Percentiles rank a stretch among this genome's conserved stretches.
These are phyloP conservation scores for Rhodotorula paludigena DNA, from an alignment of 768 basidiomycete genomes.

Conservation along the genomic window DNA sequence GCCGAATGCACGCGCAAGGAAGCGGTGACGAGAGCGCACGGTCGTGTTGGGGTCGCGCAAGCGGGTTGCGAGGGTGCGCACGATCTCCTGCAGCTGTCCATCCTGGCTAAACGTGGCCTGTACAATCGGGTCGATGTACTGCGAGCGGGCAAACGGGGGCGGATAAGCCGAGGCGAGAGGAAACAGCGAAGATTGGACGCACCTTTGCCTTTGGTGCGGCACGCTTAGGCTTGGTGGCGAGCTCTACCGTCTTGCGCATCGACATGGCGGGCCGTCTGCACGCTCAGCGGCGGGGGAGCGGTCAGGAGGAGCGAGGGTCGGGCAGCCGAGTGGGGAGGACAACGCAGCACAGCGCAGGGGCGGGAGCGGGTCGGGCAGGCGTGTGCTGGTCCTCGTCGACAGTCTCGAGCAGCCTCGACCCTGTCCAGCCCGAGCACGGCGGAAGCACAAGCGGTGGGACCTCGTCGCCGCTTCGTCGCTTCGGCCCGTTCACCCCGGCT, in stretches of 20 bases:
- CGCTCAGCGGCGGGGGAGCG: background rate
- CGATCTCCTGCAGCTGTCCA: conserved; percentile 86
- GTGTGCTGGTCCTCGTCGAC: too few relatives aligned
- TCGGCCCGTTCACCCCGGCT: too few relatives aligned
- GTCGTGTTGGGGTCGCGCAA: conserved; percentile 87
- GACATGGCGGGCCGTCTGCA: conserved; percentile 1
- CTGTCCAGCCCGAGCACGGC: too few relatives aligned
- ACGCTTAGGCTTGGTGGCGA: conserved; percentile 95
- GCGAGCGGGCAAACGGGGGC: conserved; percentile 11
- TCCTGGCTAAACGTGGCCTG: conserved; percentile 96
- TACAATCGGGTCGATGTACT: conserved; percentile 96
- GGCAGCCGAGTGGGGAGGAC: background rate
- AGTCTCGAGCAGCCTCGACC: too few relatives aligned
- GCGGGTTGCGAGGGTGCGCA: conserved; percentile 75
- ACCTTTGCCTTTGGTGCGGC: conserved; percentile 95
- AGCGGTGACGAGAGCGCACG: conserved; percentile 53
- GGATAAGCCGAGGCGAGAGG: background rate
- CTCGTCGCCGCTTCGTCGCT: too few relatives aligned
- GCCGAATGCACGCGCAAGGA: too few relatives aligned
- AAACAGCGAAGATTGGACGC: background rate
- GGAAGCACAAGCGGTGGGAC: too few relatives aligned
- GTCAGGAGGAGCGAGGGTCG: background rate
- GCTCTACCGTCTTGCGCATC: conserved; percentile 70
- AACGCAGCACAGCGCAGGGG: too few relatives aligned
- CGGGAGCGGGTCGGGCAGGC: too few relatives aligned